Percentiles rank a stretch among this genome's conserved stretches.
phyloP scores from a whole-genome alignment of 2,329 filamentous ascomycete genomes.

The Sclerotinia trifoliorum region DNA sequence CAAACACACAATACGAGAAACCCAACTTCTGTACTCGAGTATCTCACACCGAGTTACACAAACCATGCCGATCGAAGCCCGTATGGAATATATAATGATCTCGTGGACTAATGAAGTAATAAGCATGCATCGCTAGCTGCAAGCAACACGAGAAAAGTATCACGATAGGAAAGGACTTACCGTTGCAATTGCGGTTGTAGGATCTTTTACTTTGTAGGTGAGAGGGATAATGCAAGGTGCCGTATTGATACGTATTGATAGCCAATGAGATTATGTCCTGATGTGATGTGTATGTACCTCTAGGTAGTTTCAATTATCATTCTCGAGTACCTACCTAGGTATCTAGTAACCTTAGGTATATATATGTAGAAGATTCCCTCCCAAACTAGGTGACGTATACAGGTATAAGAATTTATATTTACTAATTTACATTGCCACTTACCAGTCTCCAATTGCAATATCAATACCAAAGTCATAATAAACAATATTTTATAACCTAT shows the following conservation, averaged over 20 bases:
- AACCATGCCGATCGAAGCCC: neutral
- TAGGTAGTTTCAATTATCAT: neutral
- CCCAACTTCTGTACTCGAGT: neutral
- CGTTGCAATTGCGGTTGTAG: too few species aligned
- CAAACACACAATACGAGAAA: neutral
- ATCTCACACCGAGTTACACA: neutral
- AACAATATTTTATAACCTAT: too few species aligned
- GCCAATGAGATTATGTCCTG: too few species aligned
- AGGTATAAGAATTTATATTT: too few species aligned
- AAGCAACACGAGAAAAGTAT: neutral
- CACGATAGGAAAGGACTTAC: neutral
- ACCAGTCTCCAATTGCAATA: too few species aligned
- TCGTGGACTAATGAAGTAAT: neutral
- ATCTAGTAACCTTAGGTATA: neutral
- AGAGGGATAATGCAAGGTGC: neutral
- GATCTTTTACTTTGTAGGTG: too few species aligned
- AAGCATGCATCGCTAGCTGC: neutral
- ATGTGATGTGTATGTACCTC: too few species aligned
- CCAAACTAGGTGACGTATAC: too few species aligned
- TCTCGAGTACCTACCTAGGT: too few species aligned
- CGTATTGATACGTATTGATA: too few species aligned
- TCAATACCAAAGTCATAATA: too few species aligned
- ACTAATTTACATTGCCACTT: too few species aligned
- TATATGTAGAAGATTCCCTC: neutral
- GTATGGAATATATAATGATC: neutral